Evolutionary conservation across 1,139 yeast species (phyloP).

Genomic region (Blastobotrys aristatus): DNA sequence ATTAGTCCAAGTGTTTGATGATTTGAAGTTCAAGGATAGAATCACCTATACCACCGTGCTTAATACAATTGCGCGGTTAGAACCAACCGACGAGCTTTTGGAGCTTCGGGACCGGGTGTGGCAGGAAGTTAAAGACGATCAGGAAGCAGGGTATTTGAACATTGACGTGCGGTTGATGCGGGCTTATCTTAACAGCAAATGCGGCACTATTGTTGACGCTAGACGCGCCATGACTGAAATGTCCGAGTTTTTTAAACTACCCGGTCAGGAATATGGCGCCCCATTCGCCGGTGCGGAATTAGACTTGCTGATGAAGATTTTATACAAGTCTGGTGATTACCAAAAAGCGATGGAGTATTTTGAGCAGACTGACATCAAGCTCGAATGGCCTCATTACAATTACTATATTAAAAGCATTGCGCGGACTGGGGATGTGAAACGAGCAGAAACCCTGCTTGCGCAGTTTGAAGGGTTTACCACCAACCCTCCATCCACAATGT

Average conservation of each 20-base stretch:
- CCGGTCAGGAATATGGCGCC: background rate
- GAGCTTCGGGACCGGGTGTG: conserved; percentile 14
- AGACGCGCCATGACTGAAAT: background rate
- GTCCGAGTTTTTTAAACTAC: background rate
- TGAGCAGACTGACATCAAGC: conserved; percentile 4
- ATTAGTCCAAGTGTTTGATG: conserved; percentile 16
- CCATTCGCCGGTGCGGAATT: conserved; percentile 7
- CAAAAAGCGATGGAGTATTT: conserved; percentile 9
- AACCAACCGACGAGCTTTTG: conserved; percentile 1
- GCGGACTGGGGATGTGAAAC: conserved; percentile 9
- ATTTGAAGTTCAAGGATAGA: conserved; percentile 13
- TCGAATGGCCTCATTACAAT: conserved; percentile 13
- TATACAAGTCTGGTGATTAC: background rate
- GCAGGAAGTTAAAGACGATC: conserved; percentile 15
- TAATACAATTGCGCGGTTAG: conserved; percentile 14
- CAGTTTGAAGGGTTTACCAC: background rate
- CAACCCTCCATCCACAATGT: conserved; percentile 15
- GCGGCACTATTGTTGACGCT: conserved; percentile 1
- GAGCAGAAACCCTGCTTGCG: conserved; percentile 6
- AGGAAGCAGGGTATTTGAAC: conserved; percentile 7
- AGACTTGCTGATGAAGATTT: conserved; percentile 9
- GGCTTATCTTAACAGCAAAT: conserved; percentile 15
- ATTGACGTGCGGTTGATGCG: conserved; percentile 15
- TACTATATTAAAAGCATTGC: conserved; percentile 13
- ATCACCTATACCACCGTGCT: conserved; percentile 19